Conservation (phyloP, 179 eudicot genomes). For the Vitellaria paradoxa region DNA sequence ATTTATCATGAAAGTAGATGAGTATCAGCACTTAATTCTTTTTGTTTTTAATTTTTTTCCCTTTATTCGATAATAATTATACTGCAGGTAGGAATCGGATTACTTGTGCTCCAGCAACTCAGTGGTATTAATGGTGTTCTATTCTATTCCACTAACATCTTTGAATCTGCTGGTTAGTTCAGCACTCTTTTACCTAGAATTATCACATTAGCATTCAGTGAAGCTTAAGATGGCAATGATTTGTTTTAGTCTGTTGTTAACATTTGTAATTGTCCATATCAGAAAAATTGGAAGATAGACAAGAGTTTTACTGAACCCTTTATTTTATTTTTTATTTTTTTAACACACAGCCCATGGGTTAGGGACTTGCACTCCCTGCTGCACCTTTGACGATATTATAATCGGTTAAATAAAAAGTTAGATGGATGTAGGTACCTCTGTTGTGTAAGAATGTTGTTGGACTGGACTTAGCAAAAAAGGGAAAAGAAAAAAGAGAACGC, state of each 20-base stretch:
- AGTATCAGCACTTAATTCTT: neutral
- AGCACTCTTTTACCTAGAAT: neutral
- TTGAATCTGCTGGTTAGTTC: slow-evolving; percentile 72
- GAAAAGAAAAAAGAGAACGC: too few relatives aligned
- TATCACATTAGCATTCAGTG: neutral
- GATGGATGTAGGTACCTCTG: neutral
- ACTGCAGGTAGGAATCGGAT: slow-evolving; percentile 80
- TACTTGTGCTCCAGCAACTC: slow-evolving; percentile 83
- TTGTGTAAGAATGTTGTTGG: neutral
- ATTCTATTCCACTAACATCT: slow-evolving; percentile 79
- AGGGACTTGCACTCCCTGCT: neutral
- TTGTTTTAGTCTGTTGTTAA: neutral
- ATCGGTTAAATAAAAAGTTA: neutral
- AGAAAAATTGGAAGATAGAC: neutral
- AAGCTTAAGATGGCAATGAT: neutral
- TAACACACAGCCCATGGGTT: neutral
- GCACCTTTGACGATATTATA: neutral
- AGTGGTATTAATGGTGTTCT: slow-evolving; percentile 89
- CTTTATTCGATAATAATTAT: neutral
- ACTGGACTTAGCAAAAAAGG: too few relatives aligned
- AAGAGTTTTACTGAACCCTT: neutral
- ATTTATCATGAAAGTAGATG: neutral
- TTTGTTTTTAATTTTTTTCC: neutral
- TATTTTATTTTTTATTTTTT: too few relatives aligned
- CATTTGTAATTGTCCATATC: neutral